These are phyloP conservation scores for Suhomyces anneliseae DNA, from an alignment of 1,139 yeast genomes.

Conservation along the genomic window DNA sequence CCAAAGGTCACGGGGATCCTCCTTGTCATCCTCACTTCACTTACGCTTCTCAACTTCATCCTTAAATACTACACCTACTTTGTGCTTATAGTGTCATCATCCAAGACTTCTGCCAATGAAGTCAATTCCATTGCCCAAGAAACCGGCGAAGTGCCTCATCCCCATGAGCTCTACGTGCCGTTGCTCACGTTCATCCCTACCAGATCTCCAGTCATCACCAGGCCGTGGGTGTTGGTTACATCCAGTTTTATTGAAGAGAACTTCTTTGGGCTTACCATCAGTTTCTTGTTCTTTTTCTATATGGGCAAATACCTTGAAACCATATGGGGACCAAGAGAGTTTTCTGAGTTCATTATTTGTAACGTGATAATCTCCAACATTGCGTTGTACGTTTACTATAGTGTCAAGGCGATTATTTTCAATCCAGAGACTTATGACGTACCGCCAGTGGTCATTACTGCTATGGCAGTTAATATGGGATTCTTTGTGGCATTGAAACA, in stretches of 20 bases:
- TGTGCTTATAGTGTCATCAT: slow-evolving; percentile 30
- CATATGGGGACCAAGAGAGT: slow-evolving; percentile 40
- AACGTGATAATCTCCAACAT: slow-evolving; percentile 34
- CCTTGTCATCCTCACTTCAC: slow-evolving; percentile 32
- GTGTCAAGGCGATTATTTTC: slow-evolving; percentile 29
- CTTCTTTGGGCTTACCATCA: slow-evolving; percentile 28
- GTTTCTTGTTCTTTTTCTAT: slow-evolving; percentile 31
- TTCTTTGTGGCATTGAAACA: slow-evolving; percentile 46
- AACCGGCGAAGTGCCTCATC: slow-evolving; percentile 41
- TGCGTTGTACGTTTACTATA: slow-evolving; percentile 34
- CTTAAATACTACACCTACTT: slow-evolving; percentile 23
- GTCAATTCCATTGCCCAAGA: slow-evolving; percentile 31
- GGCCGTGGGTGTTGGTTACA: slow-evolving; percentile 44
- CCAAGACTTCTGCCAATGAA: slow-evolving; percentile 25
- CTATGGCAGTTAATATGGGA: slow-evolving; percentile 43
- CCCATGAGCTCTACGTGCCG: slow-evolving; percentile 44
- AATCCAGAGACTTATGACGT: slow-evolving; percentile 16
- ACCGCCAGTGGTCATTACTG: slow-evolving; percentile 39
- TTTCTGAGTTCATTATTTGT: slow-evolving; percentile 26
- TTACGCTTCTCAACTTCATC: slow-evolving; percentile 19
- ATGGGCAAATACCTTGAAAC: slow-evolving; percentile 40
- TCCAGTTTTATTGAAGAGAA: slow-evolving; percentile 37
- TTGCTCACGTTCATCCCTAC: slow-evolving; percentile 42
- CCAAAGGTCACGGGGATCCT: slow-evolving; percentile 38
- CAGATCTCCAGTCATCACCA: slow-evolving; percentile 33